Evolutionary conservation across 2,329 filamentous ascomycete genomes (phyloP), one percentile per base, ranked within the genome.

Genomic region (Canariomyces notabilis): DNA sequence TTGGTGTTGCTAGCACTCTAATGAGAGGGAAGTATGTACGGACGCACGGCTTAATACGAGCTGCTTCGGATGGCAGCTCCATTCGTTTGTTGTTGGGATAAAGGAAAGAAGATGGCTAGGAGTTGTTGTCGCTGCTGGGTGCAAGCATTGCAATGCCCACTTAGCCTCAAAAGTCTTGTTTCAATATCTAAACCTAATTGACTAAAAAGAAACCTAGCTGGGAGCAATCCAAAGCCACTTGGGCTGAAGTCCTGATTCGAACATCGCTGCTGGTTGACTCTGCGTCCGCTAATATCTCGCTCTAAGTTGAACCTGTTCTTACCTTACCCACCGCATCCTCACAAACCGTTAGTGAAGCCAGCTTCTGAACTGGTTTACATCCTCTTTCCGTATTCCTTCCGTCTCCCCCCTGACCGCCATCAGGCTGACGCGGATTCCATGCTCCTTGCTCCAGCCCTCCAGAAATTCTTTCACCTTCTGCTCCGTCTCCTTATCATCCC

Each of bases 391-490:
- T 18, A 69, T 76, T 0, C 87, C 87, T 53, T 87, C 79, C 72
- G 85, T 80, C 64, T 88, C 86, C 46, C 87, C 84, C 62, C 79
- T 77, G 2, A 89, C 83, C 1, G 71, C 73, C 39, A 94, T 67
- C 51, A 90, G 69, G 54, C 80, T 80, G 6, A 91, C 86, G 55
- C 75, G 79, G 1, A 76, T 76, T 36, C 73, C 77, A 55, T 75
- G 78, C 38, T 74, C 68, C 54, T 64, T 57, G 49, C 73, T 82
- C 83, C 89, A 97, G 20, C 69, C 67, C 16, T 68, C 69, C 48
- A 95, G 65, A 35, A 88, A 82, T 35, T 68, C 66, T 52, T 77
- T 73, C 18, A 97, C 66, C 11, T 71, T 68, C 18, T 62, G 61
- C 45, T 84, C 69, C 1, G 87, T 87, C 39, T 75, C 76, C 29